Conservation (phyloP, 495 filamentous ascomycete species). For the Sabuloglossum arenarium region DNA sequence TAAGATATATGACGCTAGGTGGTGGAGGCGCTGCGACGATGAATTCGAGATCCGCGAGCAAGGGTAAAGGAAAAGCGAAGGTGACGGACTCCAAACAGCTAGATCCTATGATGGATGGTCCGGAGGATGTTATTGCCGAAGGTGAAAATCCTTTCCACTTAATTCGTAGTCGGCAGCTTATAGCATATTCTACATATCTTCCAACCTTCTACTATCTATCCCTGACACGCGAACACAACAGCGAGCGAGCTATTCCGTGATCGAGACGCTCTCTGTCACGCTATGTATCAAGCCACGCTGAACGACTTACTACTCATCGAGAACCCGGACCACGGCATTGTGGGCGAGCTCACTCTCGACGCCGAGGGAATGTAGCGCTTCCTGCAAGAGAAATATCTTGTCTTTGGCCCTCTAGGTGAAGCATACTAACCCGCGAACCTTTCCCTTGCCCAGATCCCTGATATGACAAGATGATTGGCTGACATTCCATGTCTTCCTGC, state of each 20-base stretch:
- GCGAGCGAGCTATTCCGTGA: conserved; percentile 4
- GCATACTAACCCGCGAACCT: background rate
- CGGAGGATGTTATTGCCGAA: conserved; percentile 8
- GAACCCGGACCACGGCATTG: conserved; percentile 3
- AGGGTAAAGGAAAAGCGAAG: background rate
- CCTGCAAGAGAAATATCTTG: conserved; percentile 1
- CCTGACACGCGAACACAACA: background rate
- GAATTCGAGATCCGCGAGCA: background rate
- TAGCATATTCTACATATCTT: background rate
- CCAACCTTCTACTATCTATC: background rate
- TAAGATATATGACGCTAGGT: conserved; percentile 5
- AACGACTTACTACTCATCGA: conserved; percentile 4
- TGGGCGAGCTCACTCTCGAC: conserved; percentile 3
- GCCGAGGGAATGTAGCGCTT: conserved; percentile 1
- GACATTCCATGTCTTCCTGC: background rate
- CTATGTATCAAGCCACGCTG: conserved; percentile 6
- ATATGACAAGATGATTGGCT: background rate
- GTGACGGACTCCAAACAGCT: background rate
- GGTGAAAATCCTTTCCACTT: background rate
- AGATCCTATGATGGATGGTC: conserved; percentile 3
- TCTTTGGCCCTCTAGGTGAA: background rate
- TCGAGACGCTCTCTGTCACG: background rate
- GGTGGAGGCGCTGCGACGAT: background rate
- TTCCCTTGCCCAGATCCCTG: background rate
- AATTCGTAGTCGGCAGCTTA: too few species aligned